phyloP scores from a whole-genome alignment of 169 alveolate genomes.

The Eimeria mitis region DNA sequence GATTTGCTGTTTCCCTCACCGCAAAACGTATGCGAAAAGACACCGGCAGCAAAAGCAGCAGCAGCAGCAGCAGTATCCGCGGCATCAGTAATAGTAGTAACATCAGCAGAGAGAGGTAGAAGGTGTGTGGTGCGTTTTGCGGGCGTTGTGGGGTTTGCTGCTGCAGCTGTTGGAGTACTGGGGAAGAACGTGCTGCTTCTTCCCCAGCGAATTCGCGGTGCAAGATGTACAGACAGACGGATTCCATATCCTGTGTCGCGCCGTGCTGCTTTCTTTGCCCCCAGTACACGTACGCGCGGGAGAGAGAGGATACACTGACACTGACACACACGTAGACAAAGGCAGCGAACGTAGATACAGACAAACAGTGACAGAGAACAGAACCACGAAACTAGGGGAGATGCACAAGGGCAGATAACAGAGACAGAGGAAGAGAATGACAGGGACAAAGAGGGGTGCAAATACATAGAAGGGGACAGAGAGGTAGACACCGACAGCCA shows the following conservation, averaged over 20 bases:
- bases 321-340: not conserved
- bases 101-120: not conserved
- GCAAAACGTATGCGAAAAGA: not conserved
- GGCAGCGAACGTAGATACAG: not conserved
- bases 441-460: not conserved
- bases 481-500: not conserved
- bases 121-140: not conserved
- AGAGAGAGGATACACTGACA: not conserved
- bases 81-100: not conserved
- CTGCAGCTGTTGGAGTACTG: slow-evolving; percentile 78
- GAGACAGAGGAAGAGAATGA: not conserved
- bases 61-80: not conserved
- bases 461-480: no score
- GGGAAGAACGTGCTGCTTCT: slow-evolving; percentile 68
- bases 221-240: slow-evolving; percentile 68
- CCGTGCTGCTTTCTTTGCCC: slow-evolving; percentile 71
- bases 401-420: not conserved
- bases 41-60: not conserved
- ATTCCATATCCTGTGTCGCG: slow-evolving; percentile 75
- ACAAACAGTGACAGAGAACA: not conserved
- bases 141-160: not conserved
- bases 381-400: not conserved
- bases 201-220: slow-evolving; percentile 80
- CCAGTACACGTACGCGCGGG: slow-evolving; percentile 38
- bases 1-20: not conserved